Conservation (phyloP, 129 eudicot genomes). For the carrot (Daucus carota) region DH1_v3.0 NC_030383.2:54400001-54400500, state of each 20-base stretch:
- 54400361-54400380: neutral
- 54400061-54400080: too few relatives aligned
- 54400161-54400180: conserved; percentile 96
- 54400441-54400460: neutral
- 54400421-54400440: neutral
- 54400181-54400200: conserved; percentile 89
- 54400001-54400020: too few relatives aligned
- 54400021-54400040: too few relatives aligned
- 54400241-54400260: too few relatives aligned
- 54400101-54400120: too few relatives aligned
- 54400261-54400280: too few relatives aligned
- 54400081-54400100: too few relatives aligned
- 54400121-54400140: too few relatives aligned
- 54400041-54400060: too few relatives aligned
- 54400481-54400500: neutral
- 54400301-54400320: neutral
- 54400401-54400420: neutral
- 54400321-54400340: too few relatives aligned
- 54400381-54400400: neutral
- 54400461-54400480: neutral
- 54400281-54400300: neutral
- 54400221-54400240: too few relatives aligned
- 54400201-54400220: conserved; percentile 29
- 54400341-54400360: too few relatives aligned
- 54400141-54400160: conserved; percentile 56